Evolutionary conservation across 2,329 filamentous ascomycete genomes (phyloP).

Genomic region (Phaeosphaeriaceae sp.): DNA sequence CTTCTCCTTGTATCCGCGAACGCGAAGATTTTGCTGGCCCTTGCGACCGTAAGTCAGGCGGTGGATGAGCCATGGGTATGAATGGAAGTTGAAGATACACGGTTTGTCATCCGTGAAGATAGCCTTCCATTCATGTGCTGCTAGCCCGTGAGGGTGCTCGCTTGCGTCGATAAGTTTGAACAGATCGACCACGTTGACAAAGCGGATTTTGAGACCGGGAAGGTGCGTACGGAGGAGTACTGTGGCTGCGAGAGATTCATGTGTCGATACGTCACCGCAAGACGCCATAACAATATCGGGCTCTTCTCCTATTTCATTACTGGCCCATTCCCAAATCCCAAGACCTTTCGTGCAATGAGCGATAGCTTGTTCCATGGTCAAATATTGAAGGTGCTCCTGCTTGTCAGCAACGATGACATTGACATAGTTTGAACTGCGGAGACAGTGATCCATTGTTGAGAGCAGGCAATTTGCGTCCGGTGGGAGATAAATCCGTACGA

Average conservation of each 20-base stretch:
- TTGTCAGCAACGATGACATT: conserved; percentile 83
- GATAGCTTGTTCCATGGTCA: conserved; percentile 74
- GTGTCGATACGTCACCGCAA: conserved; percentile 76
- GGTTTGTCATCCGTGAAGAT: conserved; percentile 76
- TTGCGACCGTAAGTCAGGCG: conserved; percentile 77
- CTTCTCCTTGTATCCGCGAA: conserved; percentile 82
- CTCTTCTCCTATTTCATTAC: conserved; percentile 70
- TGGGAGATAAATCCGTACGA: conserved; percentile 80
- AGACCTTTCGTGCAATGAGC: conserved; percentile 80
- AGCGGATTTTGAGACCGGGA: conserved; percentile 75
- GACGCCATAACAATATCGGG: conserved; percentile 79
- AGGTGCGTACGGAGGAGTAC: conserved; percentile 74
- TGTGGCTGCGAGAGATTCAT: conserved; percentile 76
- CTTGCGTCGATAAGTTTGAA: conserved; percentile 76
- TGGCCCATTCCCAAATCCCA: conserved; percentile 79
- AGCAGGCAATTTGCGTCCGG: conserved; percentile 81
- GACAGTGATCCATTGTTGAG: conserved; percentile 77
- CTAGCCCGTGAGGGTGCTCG: conserved; percentile 76
- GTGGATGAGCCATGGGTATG: conserved; percentile 81
- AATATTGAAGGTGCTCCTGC: conserved; percentile 77
- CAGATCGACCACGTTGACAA: conserved; percentile 80
- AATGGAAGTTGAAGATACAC: conserved; percentile 85
- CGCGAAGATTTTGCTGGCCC: conserved; percentile 71
- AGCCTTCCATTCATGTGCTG: conserved; percentile 64
- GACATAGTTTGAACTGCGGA: conserved; percentile 77